Evolutionary conservation across 495 filamentous ascomycete species (phyloP).

Genomic region (Hypomontagnella submonticulosa): DNA sequence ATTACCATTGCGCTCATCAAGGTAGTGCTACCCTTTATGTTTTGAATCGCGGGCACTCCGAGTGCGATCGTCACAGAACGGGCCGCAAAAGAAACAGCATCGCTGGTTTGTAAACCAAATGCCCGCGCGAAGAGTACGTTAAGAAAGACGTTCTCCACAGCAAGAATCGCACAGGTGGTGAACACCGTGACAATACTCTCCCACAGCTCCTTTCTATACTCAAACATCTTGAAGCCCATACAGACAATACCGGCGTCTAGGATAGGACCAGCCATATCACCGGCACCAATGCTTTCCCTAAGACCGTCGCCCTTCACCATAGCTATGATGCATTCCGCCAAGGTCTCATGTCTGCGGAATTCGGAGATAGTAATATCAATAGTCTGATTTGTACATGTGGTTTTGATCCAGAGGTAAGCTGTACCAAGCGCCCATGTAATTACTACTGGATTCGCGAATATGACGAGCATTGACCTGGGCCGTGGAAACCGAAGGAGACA

Average conservation of each 20-base stretch:
- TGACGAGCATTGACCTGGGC: conserved; percentile 46
- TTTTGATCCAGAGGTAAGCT: conserved; percentile 53
- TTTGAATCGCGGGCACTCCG: conserved; percentile 48
- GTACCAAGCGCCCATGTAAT: conserved; percentile 55
- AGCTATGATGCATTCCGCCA: conserved; percentile 49
- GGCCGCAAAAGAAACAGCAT: conserved; percentile 56
- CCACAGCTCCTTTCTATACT: conserved; percentile 55
- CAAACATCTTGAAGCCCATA: conserved; percentile 61
- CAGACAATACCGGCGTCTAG: conserved; percentile 59
- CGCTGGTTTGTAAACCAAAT: conserved; percentile 47
- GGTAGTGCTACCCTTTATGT: conserved; percentile 52
- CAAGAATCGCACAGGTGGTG: conserved; percentile 47
- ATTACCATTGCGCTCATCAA: conserved; percentile 60
- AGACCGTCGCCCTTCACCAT: conserved; percentile 17
- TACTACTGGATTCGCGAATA: conserved; percentile 56
- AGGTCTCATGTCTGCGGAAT: conserved; percentile 49
- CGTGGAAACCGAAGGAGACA: conserved; percentile 31
- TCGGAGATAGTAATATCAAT: conserved; percentile 47
- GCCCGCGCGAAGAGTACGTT: conserved; percentile 50
- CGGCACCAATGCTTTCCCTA: conserved; percentile 51
- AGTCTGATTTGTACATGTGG: conserved; percentile 34
- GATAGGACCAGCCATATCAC: conserved; percentile 55
- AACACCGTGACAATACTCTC: conserved; percentile 51
- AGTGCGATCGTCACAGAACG: conserved; percentile 58
- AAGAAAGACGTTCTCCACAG: conserved; percentile 50